Base-by-base conservation (phyloP, 768 basidiomycete genomes). In the Amanita pseudoporphyria region DNA sequence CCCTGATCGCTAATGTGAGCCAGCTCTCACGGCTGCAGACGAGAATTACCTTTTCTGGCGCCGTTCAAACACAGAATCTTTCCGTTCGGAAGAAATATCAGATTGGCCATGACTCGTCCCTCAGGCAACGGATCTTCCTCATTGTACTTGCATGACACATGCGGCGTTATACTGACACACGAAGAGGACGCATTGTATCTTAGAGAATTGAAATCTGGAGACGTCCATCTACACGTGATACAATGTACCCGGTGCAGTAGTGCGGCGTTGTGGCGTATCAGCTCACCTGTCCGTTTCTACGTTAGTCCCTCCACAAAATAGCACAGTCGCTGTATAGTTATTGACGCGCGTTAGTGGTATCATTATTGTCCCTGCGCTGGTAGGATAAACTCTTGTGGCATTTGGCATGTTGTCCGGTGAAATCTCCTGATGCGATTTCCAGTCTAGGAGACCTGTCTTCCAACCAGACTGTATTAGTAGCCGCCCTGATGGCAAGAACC, bases 291-390 rank as follows among this genome's bases (percentile, higher is more conserved):
- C 60, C 6, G 72, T 56, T 47, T 68, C 63, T 33, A 82, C 64
- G 60, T 83, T 73, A 36, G 82, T 81, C 2, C 91, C 91, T 31
- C 90, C 90, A 54, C 89, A 94, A 65, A 92, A 88, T 52, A 92
- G 58, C 49, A 91, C 63, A 0, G 85, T 87, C 1, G 87, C 86
- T 0, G 82, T 87, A 69, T 79, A 92, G 61, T 86, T 85, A 65
- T 92, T 91, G 7, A 73, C 78, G 1, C 85, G 82, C 0, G 85
- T 91, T 24, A 94, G 73, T 2, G 88, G 87, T 6, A 91, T 67
- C 81, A 93, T 84, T 24, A 78, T 72, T 18, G 73, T 79, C 13
- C 84, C 88, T 2, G 81, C 86, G 53, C 84, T 85, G 5, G 84
- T 89, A 21, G 84, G 86, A 63, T 87, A 88, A 44, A 78, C 75